Evolutionary conservation across 169 alveolate species (phyloP).

Genomic region (Eimeria nieschulzi): DNA sequence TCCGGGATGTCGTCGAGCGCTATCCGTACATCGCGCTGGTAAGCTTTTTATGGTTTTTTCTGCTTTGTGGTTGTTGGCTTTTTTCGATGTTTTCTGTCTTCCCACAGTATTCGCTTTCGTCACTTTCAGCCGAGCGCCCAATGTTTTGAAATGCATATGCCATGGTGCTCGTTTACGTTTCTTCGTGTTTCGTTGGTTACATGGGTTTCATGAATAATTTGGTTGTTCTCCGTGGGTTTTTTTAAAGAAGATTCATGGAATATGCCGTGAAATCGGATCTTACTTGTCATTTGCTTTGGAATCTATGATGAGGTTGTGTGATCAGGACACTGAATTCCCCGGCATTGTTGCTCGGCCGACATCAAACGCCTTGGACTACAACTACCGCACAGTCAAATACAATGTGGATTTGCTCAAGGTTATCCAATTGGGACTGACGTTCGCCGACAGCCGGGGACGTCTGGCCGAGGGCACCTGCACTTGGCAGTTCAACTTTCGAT

Average conservation of each 20-base stretch:
- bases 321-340: slow-evolving; percentile 92
- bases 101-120: too few species aligned
- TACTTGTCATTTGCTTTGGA: not conserved
- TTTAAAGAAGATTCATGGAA: not conserved
- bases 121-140: too few species aligned
- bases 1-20: slow-evolving; percentile 91
- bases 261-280: not conserved
- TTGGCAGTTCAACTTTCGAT: slow-evolving; percentile 97
- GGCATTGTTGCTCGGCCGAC: slow-evolving; percentile 94
- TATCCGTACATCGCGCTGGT: slow-evolving; percentile 91
- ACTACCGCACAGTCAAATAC: slow-evolving; percentile 94
- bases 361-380: slow-evolving; percentile 88
- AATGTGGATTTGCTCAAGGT: slow-evolving; percentile 96
- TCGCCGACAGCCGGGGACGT: slow-evolving; percentile 94
- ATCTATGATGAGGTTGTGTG: too few species aligned
- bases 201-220: too few species aligned
- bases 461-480: slow-evolving; percentile 92
- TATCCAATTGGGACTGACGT: slow-evolving; percentile 96
- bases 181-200: too few species aligned
- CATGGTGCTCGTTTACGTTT: too few species aligned
- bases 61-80: not conserved
- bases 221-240: not conserved
- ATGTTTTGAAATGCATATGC: too few species aligned
- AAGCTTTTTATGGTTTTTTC: not conserved
- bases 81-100: too few species aligned